Conservation (phyloP, 129 eudicot genomes). For the Sambucus nigra region DNA sequence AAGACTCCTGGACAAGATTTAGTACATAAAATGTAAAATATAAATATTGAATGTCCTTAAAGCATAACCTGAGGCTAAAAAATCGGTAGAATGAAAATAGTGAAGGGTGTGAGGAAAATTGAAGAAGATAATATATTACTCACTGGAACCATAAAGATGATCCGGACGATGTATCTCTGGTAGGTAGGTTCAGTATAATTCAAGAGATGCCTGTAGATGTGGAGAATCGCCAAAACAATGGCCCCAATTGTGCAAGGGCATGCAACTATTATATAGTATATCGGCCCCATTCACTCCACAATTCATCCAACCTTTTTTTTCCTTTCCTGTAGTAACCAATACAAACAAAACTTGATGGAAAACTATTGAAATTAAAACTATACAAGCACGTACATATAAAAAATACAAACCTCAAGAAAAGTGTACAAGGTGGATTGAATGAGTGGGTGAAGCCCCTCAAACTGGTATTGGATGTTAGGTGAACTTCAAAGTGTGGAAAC, state of each 20-base stretch:
- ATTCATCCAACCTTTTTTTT: neutral
- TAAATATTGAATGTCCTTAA: too few species aligned
- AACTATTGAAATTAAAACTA: neutral
- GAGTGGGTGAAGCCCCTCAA: too few species aligned
- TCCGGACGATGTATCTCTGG: constrained; percentile 85
- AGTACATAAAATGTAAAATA: too few species aligned
- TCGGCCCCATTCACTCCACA: constrained; percentile 47
- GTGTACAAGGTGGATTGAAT: too few species aligned
- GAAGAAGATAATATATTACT: constrained; percentile 18
- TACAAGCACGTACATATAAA: neutral
- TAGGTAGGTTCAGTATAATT: constrained; percentile 89
- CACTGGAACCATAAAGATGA: constrained; percentile 95
- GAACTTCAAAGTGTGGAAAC: too few species aligned
- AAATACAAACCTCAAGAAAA: neutral
- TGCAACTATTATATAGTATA: constrained; percentile 57
- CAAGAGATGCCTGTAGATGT: constrained; percentile 76
- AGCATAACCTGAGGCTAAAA: too few species aligned
- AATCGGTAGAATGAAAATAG: too few species aligned
- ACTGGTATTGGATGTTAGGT: too few species aligned
- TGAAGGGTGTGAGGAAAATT: neutral
- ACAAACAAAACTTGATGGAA: neutral
- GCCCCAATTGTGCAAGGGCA: constrained; percentile 84
- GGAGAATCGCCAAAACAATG: constrained; percentile 53
- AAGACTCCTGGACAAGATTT: too few species aligned
- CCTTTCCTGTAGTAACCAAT: neutral